These are phyloP conservation scores for Physcomitrium patens DNA, from an alignment of 225 moss, liverwort and hornwort species.

Conservation along the genomic window DNA sequence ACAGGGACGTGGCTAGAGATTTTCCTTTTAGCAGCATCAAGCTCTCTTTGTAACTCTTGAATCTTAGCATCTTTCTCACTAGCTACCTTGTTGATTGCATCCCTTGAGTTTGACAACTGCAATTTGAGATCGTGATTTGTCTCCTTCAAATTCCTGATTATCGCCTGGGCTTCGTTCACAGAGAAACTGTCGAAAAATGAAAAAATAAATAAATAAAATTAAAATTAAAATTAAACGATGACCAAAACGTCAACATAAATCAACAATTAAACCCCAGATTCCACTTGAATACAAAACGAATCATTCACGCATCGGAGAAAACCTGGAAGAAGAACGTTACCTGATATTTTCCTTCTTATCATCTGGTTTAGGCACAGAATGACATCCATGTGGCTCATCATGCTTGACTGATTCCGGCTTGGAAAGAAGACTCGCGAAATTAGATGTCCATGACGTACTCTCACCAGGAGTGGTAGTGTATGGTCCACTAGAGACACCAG, in stretches of 20 bases:
- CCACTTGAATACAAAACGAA: neutral
- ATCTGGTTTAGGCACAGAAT: constrained; percentile 42
- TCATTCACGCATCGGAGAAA: neutral
- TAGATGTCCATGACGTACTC: constrained; percentile 33
- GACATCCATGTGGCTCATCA: constrained; percentile 37
- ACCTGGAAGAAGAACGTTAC: constrained; percentile 21
- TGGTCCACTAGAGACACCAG: constrained; percentile 33
- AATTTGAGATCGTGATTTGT: constrained; percentile 35
- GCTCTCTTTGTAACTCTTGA: constrained; percentile 41
- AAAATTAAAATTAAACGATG: neutral
- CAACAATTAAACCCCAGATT: neutral
- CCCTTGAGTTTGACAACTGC: constrained; percentile 52
- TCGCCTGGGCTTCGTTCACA: constrained; percentile 59
- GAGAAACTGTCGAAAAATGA: constrained; percentile 47
- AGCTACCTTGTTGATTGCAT: constrained; percentile 41
- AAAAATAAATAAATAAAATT: neutral
- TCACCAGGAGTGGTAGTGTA: constrained; percentile 31
- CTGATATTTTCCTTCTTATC: constrained; percentile 56
- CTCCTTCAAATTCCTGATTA: constrained; percentile 63
- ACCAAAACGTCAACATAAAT: neutral
- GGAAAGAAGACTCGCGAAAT: constrained; percentile 27
- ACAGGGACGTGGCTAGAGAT: constrained; percentile 23
- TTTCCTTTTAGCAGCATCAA: constrained; percentile 34
- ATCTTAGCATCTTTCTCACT: constrained; percentile 46
- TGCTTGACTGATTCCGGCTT: constrained; percentile 25